Conservation (phyloP, 108 stramenopile genomes). For the Conticribra weissflogii region DNA sequence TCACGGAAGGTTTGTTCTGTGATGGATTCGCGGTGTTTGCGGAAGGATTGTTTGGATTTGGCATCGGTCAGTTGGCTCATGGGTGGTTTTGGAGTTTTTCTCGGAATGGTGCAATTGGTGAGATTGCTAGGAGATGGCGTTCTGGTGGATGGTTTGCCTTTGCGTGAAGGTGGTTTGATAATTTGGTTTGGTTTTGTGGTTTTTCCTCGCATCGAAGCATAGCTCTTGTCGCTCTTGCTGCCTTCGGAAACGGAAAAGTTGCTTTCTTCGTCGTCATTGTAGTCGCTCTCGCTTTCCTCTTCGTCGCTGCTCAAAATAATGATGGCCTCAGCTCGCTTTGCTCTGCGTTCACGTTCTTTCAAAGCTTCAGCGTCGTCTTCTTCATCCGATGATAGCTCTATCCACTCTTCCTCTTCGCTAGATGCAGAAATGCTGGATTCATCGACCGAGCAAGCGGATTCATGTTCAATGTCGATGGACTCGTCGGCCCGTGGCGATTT, state of each 20-base stretch:
- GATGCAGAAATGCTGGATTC: slow-evolving; percentile 10
- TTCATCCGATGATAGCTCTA: slow-evolving; percentile 33
- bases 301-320: slow-evolving; percentile 51
- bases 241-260: slow-evolving; percentile 24
- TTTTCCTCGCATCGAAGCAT: slow-evolving; percentile 8
- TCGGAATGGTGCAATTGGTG: slow-evolving; percentile 7
- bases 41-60: slow-evolving; percentile 35
- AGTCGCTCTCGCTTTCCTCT: slow-evolving; percentile 44
- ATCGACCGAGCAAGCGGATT: slow-evolving; percentile 3
- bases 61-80: neutral
- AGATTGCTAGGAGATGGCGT: neutral
- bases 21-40: slow-evolving; percentile 54
- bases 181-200: neutral
- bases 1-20: slow-evolving; percentile 51
- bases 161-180: neutral
- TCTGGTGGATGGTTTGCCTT: neutral
- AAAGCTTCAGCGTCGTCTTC: slow-evolving; percentile 24
- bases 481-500: neutral
- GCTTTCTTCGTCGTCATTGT: slow-evolving; percentile 17
- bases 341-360: neutral
- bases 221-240: slow-evolving; percentile 27
- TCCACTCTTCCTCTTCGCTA: slow-evolving; percentile 35
- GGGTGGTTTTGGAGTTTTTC: neutral
- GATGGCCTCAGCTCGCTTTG: slow-evolving; percentile 51
- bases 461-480: neutral